These are phyloP conservation scores for Cordyceps farinosa DNA, from an alignment of 2,329 filamentous ascomycete species.

Conservation along the genomic window DNA sequence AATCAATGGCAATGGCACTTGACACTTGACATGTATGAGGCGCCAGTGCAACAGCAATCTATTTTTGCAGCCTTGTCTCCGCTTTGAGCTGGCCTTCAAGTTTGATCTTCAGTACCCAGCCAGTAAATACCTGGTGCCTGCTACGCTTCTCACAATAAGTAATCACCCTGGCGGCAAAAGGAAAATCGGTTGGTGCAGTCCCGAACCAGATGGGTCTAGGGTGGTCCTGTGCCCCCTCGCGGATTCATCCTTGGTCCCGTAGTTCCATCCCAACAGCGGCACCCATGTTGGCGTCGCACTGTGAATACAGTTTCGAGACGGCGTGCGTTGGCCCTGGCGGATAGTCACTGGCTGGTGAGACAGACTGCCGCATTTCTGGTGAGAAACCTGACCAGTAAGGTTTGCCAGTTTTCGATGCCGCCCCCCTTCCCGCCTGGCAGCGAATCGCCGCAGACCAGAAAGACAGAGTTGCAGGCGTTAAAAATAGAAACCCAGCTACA, in stretches of 20 bases:
- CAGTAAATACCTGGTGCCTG: no score
- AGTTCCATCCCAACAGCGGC: not conserved
- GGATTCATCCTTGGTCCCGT: not conserved
- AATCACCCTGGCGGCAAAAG: not conserved
- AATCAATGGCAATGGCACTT: no score
- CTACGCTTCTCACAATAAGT: no score
- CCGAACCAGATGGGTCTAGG: not conserved
- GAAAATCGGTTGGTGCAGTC: not conserved
- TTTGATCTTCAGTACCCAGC: no score
- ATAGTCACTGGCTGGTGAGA: not conserved
- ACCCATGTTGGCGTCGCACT: not conserved
- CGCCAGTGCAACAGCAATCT: no score
- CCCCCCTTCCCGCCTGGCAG: not conserved
- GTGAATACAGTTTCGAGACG: not conserved
- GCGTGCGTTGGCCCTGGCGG: not conserved
- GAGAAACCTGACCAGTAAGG: not conserved
- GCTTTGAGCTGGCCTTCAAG: no score
- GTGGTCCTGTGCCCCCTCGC: not conserved
- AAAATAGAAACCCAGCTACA: not conserved
- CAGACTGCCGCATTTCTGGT: not conserved
- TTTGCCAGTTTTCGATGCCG: not conserved
- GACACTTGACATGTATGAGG: no score
- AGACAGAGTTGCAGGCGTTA: not conserved
- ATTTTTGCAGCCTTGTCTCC: no score
- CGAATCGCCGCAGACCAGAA: not conserved